Percentiles rank a stretch among this genome's conserved stretches.
Conservation (phyloP, 1,139 yeast species). For the Debaryomyces subglobosus region DNA sequence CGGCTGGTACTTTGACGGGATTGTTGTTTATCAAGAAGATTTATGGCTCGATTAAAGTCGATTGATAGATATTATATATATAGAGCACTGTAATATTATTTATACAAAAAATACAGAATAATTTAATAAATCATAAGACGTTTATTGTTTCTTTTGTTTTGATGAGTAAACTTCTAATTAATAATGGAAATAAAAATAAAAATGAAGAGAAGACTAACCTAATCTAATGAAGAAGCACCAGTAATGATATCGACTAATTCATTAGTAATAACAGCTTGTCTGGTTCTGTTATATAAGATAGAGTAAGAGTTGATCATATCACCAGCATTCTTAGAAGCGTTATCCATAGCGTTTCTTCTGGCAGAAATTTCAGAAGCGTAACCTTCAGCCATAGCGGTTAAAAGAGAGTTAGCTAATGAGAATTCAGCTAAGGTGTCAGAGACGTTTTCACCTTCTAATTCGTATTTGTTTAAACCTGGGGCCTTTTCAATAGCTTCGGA, state of each 20-base stretch:
- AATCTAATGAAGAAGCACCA: constrained; percentile 98
- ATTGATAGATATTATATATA: constrained; percentile 29
- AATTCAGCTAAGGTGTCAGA: constrained; percentile 74
- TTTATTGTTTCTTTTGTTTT: constrained; percentile 10
- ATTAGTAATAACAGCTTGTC: constrained; percentile 99
- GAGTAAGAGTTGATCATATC: constrained; percentile 97
- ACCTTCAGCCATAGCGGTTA: constrained; percentile 95
- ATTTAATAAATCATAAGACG: constrained; percentile 15
- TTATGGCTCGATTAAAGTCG: constrained; percentile 61
- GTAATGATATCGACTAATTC: constrained; percentile 99
- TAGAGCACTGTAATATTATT: neutral
- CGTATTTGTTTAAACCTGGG: constrained; percentile 84
- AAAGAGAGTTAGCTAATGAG: constrained; percentile 86
- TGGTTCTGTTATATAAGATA: constrained; percentile 97
- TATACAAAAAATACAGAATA: neutral
- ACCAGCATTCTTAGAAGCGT: constrained; percentile 99
- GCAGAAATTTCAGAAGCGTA: constrained; percentile 98
- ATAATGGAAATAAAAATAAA: constrained; percentile 7
- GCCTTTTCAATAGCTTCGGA: constrained; percentile 78
- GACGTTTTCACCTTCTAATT: constrained; percentile 74
- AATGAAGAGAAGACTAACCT: constrained; percentile 22
- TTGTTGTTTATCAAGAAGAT: constrained; percentile 60
- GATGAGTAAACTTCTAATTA: constrained; percentile 3
- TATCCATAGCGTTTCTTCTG: constrained; percentile 99
- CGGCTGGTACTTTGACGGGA: constrained; percentile 71